phyloP scores from a whole-genome alignment of 2,329 filamentous ascomycete genomes.

The Metarhizium album region DNA sequence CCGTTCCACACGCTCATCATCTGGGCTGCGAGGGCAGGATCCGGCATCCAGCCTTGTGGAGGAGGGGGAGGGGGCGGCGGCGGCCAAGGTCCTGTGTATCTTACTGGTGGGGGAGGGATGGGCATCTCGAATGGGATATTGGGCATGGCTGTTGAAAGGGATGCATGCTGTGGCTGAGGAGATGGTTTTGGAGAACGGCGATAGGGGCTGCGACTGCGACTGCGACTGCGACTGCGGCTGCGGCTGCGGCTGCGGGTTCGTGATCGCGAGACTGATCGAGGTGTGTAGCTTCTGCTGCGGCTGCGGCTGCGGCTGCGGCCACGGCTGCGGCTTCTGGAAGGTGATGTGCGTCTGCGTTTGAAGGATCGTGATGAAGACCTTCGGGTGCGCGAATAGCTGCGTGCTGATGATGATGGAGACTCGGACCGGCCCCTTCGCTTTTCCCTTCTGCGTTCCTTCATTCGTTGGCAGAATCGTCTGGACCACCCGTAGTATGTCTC shows the following conservation, averaged over 20 bases:
- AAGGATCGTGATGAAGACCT: conserved; percentile 20
- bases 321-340: conserved; percentile 15
- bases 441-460: conserved; percentile 46
- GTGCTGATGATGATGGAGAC: conserved; percentile 15
- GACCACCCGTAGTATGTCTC: conserved; percentile 89
- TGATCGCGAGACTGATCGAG: conserved; percentile 13
- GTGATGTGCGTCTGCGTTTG: conserved; percentile 20
- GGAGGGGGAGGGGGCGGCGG: conserved; percentile 18
- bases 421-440: conserved; percentile 22
- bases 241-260: conserved; percentile 13
- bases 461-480: conserved; percentile 65
- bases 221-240: conserved; percentile 5
- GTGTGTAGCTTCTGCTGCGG: conserved; percentile 22
- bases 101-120: conserved; percentile 24
- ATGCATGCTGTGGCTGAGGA: conserved; percentile 14
- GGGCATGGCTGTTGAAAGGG: conserved; percentile 9
- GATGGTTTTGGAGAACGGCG: conserved; percentile 12
- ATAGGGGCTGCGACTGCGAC: conserved; percentile 8
- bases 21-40: conserved; percentile 16
- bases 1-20: conserved; percentile 18
- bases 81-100: conserved; percentile 33
- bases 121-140: conserved; percentile 4
- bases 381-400: conserved; percentile 16
- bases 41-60: conserved; percentile 18
- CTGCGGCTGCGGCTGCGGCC: conserved; percentile 16